These are phyloP conservation scores for Silene noctiflora DNA, from an alignment of 179 eudicot species.

Conservation along the genomic window DNA sequence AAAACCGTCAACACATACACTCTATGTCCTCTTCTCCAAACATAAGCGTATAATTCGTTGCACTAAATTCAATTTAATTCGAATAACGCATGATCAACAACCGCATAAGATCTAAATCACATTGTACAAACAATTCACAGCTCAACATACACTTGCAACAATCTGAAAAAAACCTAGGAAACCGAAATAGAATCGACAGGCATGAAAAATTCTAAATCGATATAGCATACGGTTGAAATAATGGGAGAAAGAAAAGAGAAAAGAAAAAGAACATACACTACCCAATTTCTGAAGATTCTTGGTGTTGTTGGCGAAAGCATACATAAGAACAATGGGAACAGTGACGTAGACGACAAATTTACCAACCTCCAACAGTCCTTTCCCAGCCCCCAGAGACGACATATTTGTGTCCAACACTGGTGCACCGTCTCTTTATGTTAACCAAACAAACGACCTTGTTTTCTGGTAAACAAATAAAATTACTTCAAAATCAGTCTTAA, in stretches of 20 bases:
- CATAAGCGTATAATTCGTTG: no score
- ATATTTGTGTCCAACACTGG: conserved; percentile 27
- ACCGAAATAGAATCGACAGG: background rate
- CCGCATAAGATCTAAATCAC: background rate
- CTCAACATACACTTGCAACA: background rate
- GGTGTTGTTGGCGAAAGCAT: conserved; percentile 71
- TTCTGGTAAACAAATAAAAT: no score
- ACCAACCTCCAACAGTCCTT: conserved; percentile 73
- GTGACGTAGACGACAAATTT: conserved; percentile 76
- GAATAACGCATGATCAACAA: background rate
- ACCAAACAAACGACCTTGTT: no score
- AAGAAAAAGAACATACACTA: conserved; percentile 37
- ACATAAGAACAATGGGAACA: conserved; percentile 76
- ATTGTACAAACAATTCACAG: background rate
- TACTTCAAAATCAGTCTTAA: no score
- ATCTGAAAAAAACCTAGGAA: background rate
- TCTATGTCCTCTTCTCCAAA: no score
- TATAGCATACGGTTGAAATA: background rate
- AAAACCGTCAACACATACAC: no score
- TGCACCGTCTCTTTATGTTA: no score
- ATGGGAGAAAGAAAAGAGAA: background rate
- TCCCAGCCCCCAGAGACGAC: conserved; percentile 79
- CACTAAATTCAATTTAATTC: no score
- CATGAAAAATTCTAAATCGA: background rate
- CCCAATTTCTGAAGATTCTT: conserved; percentile 74